phyloP scores from a whole-genome alignment of 2,329 filamentous ascomycete genomes.

The Xylaria sp. region DNA sequence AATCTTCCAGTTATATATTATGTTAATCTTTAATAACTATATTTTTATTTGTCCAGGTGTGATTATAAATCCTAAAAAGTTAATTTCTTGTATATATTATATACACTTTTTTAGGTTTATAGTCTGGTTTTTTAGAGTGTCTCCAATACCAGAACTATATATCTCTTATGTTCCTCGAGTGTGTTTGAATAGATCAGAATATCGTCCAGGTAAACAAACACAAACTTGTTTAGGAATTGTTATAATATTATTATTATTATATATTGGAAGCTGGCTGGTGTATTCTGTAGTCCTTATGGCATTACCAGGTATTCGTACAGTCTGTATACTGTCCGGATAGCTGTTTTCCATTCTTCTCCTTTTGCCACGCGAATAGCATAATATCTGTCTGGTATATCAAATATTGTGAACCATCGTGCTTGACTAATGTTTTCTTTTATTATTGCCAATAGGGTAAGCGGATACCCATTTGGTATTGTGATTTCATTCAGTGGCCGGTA shows the following conservation, averaged over 20 bases:
- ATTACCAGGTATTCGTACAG: neutral
- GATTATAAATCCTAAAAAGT: too few species aligned
- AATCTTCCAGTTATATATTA: too few species aligned
- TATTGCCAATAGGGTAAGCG: neutral
- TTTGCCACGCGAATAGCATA: too few species aligned
- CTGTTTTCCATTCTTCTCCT: slow-evolving; percentile 18
- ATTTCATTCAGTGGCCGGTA: neutral
- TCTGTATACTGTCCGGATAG: slow-evolving; percentile 6
- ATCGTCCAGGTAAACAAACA: slow-evolving; percentile 5
- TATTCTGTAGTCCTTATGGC: neutral
- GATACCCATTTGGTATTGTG: neutral
- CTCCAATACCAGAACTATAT: slow-evolving; percentile 5
- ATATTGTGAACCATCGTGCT: slow-evolving; percentile 7
- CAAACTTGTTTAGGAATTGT: too few species aligned
- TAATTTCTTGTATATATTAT: slow-evolving; percentile 8
- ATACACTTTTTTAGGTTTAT: slow-evolving; percentile 8
- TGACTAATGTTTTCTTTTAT: neutral
- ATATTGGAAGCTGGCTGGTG: neutral
- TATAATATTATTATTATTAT: slow-evolving; percentile 5
- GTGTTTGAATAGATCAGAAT: slow-evolving; percentile 12
- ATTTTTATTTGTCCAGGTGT: too few species aligned
- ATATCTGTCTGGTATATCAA: slow-evolving; percentile 17
- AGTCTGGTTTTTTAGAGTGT: neutral
- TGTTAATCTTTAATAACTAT: too few species aligned
- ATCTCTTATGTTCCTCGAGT: slow-evolving; percentile 10